These are phyloP conservation scores for Clathrospora elynae DNA, from an alignment of 2,329 filamentous ascomycete species.

Conservation along the genomic window DNA sequence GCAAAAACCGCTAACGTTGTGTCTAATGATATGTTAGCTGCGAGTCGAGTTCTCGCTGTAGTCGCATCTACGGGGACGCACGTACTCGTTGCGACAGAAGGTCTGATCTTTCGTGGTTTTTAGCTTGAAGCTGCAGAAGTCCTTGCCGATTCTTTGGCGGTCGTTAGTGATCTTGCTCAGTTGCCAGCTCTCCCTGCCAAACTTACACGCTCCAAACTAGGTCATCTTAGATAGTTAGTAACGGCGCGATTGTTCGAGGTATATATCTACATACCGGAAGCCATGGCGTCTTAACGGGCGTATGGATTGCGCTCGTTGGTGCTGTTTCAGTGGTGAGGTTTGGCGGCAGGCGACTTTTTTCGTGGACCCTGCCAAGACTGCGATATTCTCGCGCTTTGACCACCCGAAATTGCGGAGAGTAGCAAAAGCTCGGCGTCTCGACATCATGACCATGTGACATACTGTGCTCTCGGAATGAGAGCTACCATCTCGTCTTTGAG, in stretches of 20 bases:
- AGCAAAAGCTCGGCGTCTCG: not conserved
- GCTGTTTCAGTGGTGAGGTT: not conserved
- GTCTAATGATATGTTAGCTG: too few species aligned
- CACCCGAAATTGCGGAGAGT: too few species aligned
- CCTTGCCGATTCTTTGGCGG: constrained; percentile 95
- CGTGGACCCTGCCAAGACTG: constrained; percentile 15
- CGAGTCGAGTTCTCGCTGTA: too few species aligned
- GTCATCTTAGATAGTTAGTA: constrained; percentile 65
- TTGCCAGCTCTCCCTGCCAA: too few species aligned
- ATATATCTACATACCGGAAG: constrained; percentile 26
- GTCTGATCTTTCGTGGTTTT: constrained; percentile 71
- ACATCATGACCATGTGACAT: constrained; percentile 22
- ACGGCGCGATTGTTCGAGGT: too few species aligned
- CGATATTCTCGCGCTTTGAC: too few species aligned
- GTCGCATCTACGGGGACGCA: too few species aligned
- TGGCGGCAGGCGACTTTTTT: too few species aligned
- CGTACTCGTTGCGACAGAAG: constrained; percentile 85
- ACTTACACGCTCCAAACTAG: too few species aligned
- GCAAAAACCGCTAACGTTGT: constrained; percentile 58
- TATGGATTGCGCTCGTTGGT: constrained; percentile 16
- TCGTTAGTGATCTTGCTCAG: too few species aligned
- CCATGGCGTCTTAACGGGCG: too few species aligned
- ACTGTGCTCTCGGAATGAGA: constrained; percentile 45
- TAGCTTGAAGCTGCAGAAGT: constrained; percentile 93
- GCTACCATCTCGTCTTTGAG: constrained; percentile 27